A percentile compares a stretch with the other conserved stretches of the same genome.
phyloP scores from a whole-genome alignment of 2,329 filamentous ascomycete species.

The Cytospora mali region DNA sequence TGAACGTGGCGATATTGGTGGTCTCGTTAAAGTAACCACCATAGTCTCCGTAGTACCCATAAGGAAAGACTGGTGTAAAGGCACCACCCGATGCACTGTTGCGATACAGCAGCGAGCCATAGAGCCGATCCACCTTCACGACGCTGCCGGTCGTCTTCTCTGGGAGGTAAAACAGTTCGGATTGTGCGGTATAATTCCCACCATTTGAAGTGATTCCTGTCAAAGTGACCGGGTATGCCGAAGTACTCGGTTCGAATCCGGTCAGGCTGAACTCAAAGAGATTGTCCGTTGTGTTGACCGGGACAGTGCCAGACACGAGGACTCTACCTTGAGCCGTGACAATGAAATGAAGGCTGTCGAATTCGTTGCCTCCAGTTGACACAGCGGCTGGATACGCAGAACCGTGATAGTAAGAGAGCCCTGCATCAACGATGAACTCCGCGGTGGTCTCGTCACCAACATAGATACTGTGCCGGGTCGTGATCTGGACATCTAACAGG shows the following conservation, averaged over 20 bases:
- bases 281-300: conserved; percentile 40
- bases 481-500: conserved; percentile 47
- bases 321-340: conserved; percentile 35
- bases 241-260: conserved; percentile 39
- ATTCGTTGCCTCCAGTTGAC: conserved; percentile 26
- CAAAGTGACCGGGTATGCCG: conserved; percentile 45
- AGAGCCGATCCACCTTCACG: conserved; percentile 49
- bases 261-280: conserved; percentile 44
- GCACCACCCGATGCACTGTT: conserved; percentile 39
- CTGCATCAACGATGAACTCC: conserved; percentile 48
- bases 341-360: conserved; percentile 43
- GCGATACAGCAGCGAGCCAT: conserved; percentile 46
- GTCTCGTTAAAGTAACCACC: conserved; percentile 48
- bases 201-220: conserved; percentile 38
- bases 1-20: conserved; percentile 39
- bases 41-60: conserved; percentile 48
- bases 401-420: conserved; percentile 46
- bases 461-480: conserved; percentile 51
- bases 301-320: conserved; percentile 40
- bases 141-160: conserved; percentile 47
- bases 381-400: conserved; percentile 39
- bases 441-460: conserved; percentile 44
- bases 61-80: conserved; percentile 48
- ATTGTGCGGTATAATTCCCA: conserved; percentile 41
- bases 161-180: conserved; percentile 46